phyloP scores from a whole-genome alignment of 768 basidiomycete genomes.

The Brasilioporus rufonigricans region DNA sequence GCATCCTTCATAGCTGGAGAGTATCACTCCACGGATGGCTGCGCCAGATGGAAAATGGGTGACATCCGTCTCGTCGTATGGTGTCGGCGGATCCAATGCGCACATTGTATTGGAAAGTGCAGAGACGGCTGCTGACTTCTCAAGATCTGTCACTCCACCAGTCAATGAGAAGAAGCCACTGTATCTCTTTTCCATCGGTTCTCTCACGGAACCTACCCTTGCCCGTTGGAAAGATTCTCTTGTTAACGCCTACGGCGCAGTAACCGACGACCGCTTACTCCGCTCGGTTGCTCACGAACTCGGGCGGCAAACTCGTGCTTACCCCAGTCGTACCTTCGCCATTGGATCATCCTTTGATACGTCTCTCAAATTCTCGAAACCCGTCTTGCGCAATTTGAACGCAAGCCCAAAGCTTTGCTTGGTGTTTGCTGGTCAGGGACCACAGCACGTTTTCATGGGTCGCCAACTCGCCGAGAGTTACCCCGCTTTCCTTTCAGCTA shows the following conservation, averaged over 20 bases:
- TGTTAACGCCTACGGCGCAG: conserved; percentile 9
- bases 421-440: conserved; percentile 37
- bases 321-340: conserved; percentile 26
- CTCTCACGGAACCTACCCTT: conserved; percentile 26
- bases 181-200: conserved; percentile 28
- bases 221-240: conserved; percentile 27
- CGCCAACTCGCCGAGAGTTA: conserved; percentile 34
- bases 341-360: conserved; percentile 21
- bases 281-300: conserved; percentile 29
- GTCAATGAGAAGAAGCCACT: conserved; percentile 13
- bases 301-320: conserved; percentile 30
- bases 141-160: background rate
- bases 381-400: conserved; percentile 22
- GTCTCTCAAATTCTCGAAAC: conserved; percentile 30
- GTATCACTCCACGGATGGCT: conserved; percentile 28
- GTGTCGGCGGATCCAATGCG: conserved; percentile 35
- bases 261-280: conserved; percentile 21
- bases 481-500: conserved; percentile 30
- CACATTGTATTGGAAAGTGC: conserved; percentile 31
- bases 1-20: conserved; percentile 16
- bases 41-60: conserved; percentile 29
- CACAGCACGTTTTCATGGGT: conserved; percentile 37
- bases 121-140: conserved; percentile 16
- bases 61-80: conserved; percentile 33
- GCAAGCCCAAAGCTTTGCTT: conserved; percentile 32